Evolutionary conservation across 192 early-diverging fungal species (phyloP).

Genomic region (Funneliformis mosseae): DNA sequence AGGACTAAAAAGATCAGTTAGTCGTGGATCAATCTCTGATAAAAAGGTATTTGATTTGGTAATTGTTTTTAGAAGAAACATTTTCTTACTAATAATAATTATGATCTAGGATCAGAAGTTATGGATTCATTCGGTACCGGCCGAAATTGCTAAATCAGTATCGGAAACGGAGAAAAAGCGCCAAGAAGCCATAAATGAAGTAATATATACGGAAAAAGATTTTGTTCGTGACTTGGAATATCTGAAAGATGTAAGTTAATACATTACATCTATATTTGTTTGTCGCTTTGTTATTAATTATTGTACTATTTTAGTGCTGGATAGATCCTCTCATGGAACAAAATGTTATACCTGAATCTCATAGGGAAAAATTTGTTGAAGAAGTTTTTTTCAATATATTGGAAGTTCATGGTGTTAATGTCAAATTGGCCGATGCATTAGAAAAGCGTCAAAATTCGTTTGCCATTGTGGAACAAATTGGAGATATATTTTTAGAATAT

Average conservation of each 20-base stretch:
- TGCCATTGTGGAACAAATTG: slow-evolving; percentile 79
- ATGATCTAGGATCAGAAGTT: slow-evolving; percentile 64
- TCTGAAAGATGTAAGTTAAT: slow-evolving; percentile 63
- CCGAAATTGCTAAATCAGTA: slow-evolving; percentile 68
- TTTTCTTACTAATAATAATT: background rate
- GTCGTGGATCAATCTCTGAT: slow-evolving; percentile 45
- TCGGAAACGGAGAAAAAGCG: slow-evolving; percentile 80
- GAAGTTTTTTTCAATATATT: slow-evolving; percentile 81
- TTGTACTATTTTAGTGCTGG: slow-evolving; percentile 49
- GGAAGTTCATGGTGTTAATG: slow-evolving; percentile 64
- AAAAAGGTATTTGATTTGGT: slow-evolving; percentile 37
- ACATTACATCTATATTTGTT: background rate
- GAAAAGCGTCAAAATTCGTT: slow-evolving; percentile 65
- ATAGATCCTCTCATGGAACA: slow-evolving; percentile 62
- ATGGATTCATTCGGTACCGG: slow-evolving; percentile 85
- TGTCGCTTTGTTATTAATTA: background rate
- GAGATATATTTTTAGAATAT: slow-evolving; percentile 80
- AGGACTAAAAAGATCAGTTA: slow-evolving; percentile 29
- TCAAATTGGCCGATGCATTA: slow-evolving; percentile 60
- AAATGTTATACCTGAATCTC: slow-evolving; percentile 65
- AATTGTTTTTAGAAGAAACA: background rate
- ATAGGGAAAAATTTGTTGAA: slow-evolving; percentile 72
- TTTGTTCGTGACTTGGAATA: slow-evolving; percentile 88
- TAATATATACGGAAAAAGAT: slow-evolving; percentile 89
- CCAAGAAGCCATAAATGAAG: slow-evolving; percentile 92